Evolutionary conservation across 148 eudicot genomes (phyloP).

Genomic region (Chenopodium formosanum): DNA sequence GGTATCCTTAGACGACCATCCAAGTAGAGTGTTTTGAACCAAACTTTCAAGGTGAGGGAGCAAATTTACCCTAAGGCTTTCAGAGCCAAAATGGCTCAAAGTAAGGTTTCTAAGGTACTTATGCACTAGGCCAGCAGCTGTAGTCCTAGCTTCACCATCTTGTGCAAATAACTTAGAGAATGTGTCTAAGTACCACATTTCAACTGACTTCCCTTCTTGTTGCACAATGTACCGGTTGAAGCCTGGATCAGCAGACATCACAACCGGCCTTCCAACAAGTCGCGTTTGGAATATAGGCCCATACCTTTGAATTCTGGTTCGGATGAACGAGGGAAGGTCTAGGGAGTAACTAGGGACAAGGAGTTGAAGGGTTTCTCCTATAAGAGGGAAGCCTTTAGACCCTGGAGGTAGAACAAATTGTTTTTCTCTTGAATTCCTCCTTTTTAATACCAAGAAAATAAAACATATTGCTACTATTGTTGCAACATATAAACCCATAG

Average conservation of each 20-base stretch:
- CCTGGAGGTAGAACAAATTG: conserved; percentile 37
- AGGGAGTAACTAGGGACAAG: conserved; percentile 37
- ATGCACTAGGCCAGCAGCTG: conserved; percentile 43
- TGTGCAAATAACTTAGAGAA: conserved; percentile 46
- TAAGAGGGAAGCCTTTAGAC: conserved; percentile 40
- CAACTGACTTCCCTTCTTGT: conserved; percentile 52
- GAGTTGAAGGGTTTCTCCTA: conserved; percentile 46
- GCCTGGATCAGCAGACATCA: conserved; percentile 43
- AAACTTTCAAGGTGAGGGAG: conserved; percentile 32
- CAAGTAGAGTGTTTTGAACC: conserved; percentile 18
- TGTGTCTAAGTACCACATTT: conserved; percentile 52
- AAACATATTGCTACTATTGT: conserved; percentile 24
- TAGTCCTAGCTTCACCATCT: conserved; percentile 43
- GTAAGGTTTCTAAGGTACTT: conserved; percentile 42
- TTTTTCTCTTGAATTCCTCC: conserved; percentile 15
- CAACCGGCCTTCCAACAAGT: conserved; percentile 47
- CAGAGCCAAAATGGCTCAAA: conserved; percentile 41
- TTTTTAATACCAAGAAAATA: conserved; percentile 3
- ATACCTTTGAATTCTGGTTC: conserved; percentile 32
- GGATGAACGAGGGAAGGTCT: conserved; percentile 38
- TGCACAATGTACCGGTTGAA: conserved; percentile 43
- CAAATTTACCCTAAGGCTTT: conserved; percentile 38
- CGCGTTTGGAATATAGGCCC: conserved; percentile 50
- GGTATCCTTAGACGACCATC: conserved; percentile 30
- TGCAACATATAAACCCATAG: conserved; percentile 15